Conservation (phyloP, 192 early-diverging fungal species). For the Entomortierella lignicola region DNA sequence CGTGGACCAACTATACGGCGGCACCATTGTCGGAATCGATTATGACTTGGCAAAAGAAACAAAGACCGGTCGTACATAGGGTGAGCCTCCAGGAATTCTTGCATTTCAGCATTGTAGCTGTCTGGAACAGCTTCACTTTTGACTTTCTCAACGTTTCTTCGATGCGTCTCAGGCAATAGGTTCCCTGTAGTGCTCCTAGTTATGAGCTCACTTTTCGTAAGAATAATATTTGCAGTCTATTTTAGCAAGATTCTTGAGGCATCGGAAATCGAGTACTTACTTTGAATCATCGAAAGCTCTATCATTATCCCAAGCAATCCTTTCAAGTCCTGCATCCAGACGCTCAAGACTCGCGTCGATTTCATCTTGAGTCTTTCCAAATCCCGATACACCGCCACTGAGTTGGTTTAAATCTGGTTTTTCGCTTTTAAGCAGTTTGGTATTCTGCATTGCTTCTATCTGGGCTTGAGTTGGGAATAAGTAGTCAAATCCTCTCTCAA, state of each 20-base stretch:
- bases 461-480: slow-evolving; percentile 47
- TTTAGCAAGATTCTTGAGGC: too few relatives aligned
- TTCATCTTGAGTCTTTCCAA: slow-evolving; percentile 48
- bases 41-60: slow-evolving; percentile 62
- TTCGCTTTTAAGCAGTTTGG: background rate
- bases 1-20: slow-evolving; percentile 62
- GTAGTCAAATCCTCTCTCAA: slow-evolving; percentile 34
- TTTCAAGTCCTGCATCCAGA: slow-evolving; percentile 41
- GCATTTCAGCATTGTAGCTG: slow-evolving; percentile 8
- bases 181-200: background rate
- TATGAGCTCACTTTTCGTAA: background rate
- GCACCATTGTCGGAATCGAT: slow-evolving; percentile 62
- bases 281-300: slow-evolving; percentile 2
- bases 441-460: slow-evolving; percentile 16
- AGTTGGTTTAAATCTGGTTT: slow-evolving; percentile 1
- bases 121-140: slow-evolving; percentile 6
- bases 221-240: background rate
- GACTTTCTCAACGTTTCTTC: background rate
- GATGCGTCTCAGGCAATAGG: slow-evolving; percentile 18
- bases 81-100: slow-evolving; percentile 48
- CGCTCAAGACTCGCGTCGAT: slow-evolving; percentile 42
- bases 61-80: slow-evolving; percentile 61
- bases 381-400: slow-evolving; percentile 12
- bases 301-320: slow-evolving; percentile 45
- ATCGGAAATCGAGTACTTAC: slow-evolving; percentile 2